Evolutionary conservation across 1,284 basidiomycete genomes (phyloP).

Genomic region (Austroboletus rostrupii): DNA sequence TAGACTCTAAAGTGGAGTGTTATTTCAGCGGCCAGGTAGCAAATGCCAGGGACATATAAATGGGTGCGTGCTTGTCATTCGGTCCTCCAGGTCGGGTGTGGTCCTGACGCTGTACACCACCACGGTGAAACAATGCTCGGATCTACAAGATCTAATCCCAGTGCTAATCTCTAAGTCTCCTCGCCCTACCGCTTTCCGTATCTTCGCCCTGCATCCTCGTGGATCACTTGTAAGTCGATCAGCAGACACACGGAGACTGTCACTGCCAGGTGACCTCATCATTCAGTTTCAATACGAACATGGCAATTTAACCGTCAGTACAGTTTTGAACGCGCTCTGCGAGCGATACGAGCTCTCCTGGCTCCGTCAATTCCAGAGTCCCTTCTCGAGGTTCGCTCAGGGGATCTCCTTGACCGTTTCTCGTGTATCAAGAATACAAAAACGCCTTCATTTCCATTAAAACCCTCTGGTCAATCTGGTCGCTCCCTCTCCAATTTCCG

Average conservation of each 20-base stretch:
- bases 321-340: slow-evolving; percentile 21
- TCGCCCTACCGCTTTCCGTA: slow-evolving; percentile 19
- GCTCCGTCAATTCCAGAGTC: slow-evolving; percentile 23
- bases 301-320: slow-evolving; percentile 21
- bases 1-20: slow-evolving; percentile 69
- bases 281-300: slow-evolving; percentile 16
- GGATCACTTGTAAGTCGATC: slow-evolving; percentile 29
- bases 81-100: slow-evolving; percentile 34
- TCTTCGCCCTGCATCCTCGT: slow-evolving; percentile 26
- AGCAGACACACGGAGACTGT: slow-evolving; percentile 22
- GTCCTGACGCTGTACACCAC: slow-evolving; percentile 22
- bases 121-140: slow-evolving; percentile 25
- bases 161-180: slow-evolving; percentile 19
- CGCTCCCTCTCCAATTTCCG: slow-evolving; percentile 23
- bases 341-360: slow-evolving; percentile 23
- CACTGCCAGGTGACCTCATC: slow-evolving; percentile 21
- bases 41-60: slow-evolving; percentile 57
- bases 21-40: slow-evolving; percentile 62
- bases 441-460: slow-evolving; percentile 17
- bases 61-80: slow-evolving; percentile 55
- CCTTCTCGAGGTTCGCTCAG: slow-evolving; percentile 30
- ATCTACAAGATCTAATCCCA: slow-evolving; percentile 21
- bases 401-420: slow-evolving; percentile 36
- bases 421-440: slow-evolving; percentile 32
- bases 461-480: slow-evolving; percentile 17